These are phyloP conservation scores for Aplosporella prunicola DNA, from an alignment of 2,329 filamentous ascomycete genomes.

Conservation along the genomic window DNA sequence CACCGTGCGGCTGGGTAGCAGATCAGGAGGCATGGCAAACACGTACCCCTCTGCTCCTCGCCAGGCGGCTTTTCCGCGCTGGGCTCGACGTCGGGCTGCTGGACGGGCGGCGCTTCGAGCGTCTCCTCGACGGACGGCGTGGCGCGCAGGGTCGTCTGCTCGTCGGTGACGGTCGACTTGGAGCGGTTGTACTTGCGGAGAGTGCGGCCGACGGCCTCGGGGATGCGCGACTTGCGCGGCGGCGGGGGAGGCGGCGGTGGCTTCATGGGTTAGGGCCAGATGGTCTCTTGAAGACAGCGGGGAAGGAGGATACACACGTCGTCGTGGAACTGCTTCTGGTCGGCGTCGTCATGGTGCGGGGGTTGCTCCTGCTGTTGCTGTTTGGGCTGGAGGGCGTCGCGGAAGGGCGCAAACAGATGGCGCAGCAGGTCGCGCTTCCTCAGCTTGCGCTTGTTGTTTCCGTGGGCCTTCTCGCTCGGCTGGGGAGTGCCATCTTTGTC, in stretches of 20 bases:
- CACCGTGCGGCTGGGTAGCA: neutral
- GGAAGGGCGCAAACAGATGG: constrained; percentile 5
- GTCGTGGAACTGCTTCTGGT: no score
- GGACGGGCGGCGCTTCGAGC: neutral
- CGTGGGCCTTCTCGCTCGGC: constrained; percentile 2
- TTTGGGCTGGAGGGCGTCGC: no score
- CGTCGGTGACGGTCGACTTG: constrained; percentile 4
- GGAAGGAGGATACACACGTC: no score
- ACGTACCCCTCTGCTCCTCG: constrained; percentile 9
- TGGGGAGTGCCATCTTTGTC: constrained; percentile 3
- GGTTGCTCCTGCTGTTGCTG: no score
- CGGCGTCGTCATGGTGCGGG: no score
- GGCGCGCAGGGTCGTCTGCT: constrained; percentile 3
- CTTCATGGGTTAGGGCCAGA: no score
- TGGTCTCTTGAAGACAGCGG: no score
- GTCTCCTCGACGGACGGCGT: constrained; percentile 2
- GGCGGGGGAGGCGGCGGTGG: neutral
- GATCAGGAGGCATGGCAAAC: constrained; percentile 6
- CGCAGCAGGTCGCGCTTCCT: constrained; percentile 11
- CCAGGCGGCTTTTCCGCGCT: constrained; percentile 2
- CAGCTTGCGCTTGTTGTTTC: constrained; percentile 4
- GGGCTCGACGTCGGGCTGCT: constrained; percentile 1
- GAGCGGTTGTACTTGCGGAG: constrained; percentile 9
- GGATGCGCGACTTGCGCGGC: constrained; percentile 7
- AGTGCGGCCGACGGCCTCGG: constrained; percentile 5